Evolutionary conservation across 306 rosid species (phyloP).

Genomic region (Cucumis cinereus): DNA sequence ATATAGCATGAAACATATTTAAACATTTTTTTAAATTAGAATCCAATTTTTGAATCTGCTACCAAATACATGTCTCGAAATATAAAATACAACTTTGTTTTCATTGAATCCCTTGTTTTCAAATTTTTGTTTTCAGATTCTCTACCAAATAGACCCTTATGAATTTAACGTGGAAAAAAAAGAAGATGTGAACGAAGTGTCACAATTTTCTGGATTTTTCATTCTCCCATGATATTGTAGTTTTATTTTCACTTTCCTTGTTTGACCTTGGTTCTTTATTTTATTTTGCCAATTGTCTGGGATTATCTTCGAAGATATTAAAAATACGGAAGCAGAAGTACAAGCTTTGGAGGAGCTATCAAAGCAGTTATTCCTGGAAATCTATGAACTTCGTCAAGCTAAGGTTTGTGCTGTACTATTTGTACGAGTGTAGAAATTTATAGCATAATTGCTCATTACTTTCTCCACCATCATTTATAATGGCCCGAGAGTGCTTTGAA

Average conservation of each 20-base stretch:
- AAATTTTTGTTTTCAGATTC: too few species aligned
- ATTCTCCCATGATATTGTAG: not conserved
- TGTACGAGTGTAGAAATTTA: not conserved
- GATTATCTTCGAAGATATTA: slow-evolving; percentile 42
- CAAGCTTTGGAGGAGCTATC: slow-evolving; percentile 91
- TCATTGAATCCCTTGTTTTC: too few species aligned
- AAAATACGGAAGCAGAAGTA: slow-evolving; percentile 86
- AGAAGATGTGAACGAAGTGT: not conserved
- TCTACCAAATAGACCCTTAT: too few species aligned
- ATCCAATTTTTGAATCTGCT: too few species aligned
- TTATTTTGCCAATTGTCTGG: not conserved
- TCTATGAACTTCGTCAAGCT: slow-evolving; percentile 93
- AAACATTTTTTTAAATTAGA: too few species aligned
- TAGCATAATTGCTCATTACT: not conserved
- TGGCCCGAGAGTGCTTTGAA: not conserved
- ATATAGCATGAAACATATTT: too few species aligned
- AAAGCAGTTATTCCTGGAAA: slow-evolving; percentile 88
- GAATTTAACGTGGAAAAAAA: not conserved
- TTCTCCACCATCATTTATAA: not conserved
- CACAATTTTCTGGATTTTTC: not conserved
- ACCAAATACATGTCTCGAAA: too few species aligned
- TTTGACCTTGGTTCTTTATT: not conserved
- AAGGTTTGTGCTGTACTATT: slow-evolving; percentile 34
- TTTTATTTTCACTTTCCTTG: not conserved
- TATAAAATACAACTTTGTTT: too few species aligned